Percentiles rank a stretch among this genome's conserved stretches.
phyloP scores from a whole-genome alignment of 73 alveolate species.

The Tetrahymena borealis region DNA sequence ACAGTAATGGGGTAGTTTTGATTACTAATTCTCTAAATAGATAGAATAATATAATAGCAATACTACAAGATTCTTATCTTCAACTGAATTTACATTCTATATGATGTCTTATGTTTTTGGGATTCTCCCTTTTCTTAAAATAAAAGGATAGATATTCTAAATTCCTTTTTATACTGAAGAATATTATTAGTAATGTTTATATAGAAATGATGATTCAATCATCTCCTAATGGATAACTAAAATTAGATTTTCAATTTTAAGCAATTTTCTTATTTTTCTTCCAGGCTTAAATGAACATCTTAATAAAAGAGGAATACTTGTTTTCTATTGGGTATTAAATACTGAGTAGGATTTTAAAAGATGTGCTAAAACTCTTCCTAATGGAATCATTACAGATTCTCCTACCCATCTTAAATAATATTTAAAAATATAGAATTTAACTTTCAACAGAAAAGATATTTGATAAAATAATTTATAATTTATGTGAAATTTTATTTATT shows the following conservation, averaged over 20 bases:
- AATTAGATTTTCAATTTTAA: not conserved
- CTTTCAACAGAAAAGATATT: not conserved
- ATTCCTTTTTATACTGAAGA: not conserved
- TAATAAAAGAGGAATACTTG: conserved; percentile 12
- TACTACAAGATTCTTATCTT: not conserved
- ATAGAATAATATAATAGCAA: not conserved
- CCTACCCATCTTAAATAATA: conserved; percentile 6
- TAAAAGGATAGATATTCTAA: not conserved
- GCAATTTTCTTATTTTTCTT: not conserved
- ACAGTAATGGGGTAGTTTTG: not conserved
- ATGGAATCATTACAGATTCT: conserved; percentile 29
- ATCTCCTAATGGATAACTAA: not conserved
- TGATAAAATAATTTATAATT: too few species aligned
- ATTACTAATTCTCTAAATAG: not conserved
- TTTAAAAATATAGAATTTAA: not conserved
- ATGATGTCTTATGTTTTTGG: not conserved
- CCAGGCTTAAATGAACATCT: not conserved
- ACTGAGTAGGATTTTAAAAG: conserved; percentile 4
- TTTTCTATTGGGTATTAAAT: conserved; percentile 6
- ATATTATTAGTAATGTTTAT: not conserved
- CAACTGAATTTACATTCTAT: not conserved
- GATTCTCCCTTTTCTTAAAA: not conserved
- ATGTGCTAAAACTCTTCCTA: not conserved
- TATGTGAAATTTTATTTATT: too few species aligned
- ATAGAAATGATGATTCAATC: not conserved